Percentiles rank a stretch among this genome's conserved stretches.
These are phyloP conservation scores for Ilyonectria robusta DNA, from an alignment of 2,329 filamentous ascomycete genomes.

Conservation along the genomic window DNA sequence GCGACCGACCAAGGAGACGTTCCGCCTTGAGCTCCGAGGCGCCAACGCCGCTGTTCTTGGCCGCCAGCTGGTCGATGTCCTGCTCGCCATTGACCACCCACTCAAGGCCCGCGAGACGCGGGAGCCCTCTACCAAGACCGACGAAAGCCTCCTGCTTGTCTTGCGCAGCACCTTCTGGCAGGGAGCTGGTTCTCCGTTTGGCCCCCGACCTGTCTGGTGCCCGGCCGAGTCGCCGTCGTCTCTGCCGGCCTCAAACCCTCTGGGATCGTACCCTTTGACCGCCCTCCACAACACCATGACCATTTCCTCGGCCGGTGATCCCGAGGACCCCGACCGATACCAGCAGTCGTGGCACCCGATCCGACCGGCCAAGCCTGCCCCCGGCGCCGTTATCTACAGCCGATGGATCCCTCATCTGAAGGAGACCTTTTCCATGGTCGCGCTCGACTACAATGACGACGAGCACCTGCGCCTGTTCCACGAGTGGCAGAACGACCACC, in stretches of 20 bases:
- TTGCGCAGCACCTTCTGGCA: conserved; percentile 77
- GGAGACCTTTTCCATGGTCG: conserved; percentile 84
- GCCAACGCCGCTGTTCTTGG: conserved; percentile 51
- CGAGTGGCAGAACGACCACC: conserved; percentile 86
- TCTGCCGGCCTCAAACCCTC: conserved; percentile 53
- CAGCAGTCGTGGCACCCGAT: conserved; percentile 78
- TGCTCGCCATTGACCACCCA: conserved; percentile 66
- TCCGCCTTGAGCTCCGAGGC: conserved; percentile 63
- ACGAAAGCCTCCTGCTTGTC: conserved; percentile 57
- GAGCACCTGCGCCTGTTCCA: conserved; percentile 81
- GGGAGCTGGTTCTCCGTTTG: conserved; percentile 77
- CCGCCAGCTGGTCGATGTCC: conserved; percentile 61
- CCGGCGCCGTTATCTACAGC: conserved; percentile 81
- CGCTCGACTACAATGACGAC: conserved; percentile 75
- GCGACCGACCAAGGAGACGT: conserved; percentile 62
- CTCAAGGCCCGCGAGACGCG: conserved; percentile 51
- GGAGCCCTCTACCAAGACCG: conserved; percentile 38
- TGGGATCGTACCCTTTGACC: conserved; percentile 63
- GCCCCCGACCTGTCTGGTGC: conserved; percentile 74
- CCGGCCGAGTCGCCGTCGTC: conserved; percentile 60
- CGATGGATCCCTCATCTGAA: conserved; percentile 82
- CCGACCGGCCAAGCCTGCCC: conserved; percentile 78
- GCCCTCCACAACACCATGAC: conserved; percentile 63
- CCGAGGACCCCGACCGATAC: conserved; percentile 56
- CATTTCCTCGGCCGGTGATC: conserved; percentile 56